A percentile compares a stretch with the other conserved stretches of the same genome.
Evolutionary conservation across 2,329 filamentous ascomycete genomes (phyloP).

Genomic region (Tolypocladium sp.): DNA sequence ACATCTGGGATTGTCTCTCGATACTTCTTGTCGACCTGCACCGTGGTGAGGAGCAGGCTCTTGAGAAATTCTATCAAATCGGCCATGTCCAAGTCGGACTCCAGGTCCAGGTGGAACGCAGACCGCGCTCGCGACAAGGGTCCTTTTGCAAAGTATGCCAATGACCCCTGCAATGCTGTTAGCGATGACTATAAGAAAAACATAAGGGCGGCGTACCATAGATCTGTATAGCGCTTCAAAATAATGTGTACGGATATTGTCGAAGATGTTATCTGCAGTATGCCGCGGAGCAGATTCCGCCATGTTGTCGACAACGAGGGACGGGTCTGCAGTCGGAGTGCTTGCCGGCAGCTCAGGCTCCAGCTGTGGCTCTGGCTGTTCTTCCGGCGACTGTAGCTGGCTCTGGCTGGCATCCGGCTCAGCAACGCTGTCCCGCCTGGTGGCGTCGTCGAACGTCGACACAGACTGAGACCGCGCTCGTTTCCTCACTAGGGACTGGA

Average conservation of each 20-base stretch:
- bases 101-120: constrained; percentile 55
- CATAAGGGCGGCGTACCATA: constrained; percentile 34
- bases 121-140: constrained; percentile 67
- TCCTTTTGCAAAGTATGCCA: constrained; percentile 79
- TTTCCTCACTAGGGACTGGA: constrained; percentile 52
- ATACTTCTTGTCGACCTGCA: constrained; percentile 71
- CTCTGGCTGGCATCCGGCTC: constrained; percentile 7
- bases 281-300: constrained; percentile 18
- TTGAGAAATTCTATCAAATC: constrained; percentile 63
- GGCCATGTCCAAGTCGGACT: constrained; percentile 48
- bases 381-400: constrained; percentile 11
- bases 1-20: constrained; percentile 59
- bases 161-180: constrained; percentile 46
- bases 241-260: constrained; percentile 50
- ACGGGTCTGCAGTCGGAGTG: neutral
- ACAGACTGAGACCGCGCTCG: constrained; percentile 35
- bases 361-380: constrained; percentile 9
- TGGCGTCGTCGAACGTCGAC: constrained; percentile 22
- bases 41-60: constrained; percentile 54
- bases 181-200: constrained; percentile 18
- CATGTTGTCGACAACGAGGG: neutral
- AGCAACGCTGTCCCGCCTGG: constrained; percentile 8
- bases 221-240: constrained; percentile 54
- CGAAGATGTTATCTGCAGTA: constrained; percentile 44
- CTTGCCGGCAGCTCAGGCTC: neutral